These are phyloP conservation scores for Dicorynia guianensis DNA, from an alignment of 306 rosid genomes.

Conservation along the genomic window DNA sequence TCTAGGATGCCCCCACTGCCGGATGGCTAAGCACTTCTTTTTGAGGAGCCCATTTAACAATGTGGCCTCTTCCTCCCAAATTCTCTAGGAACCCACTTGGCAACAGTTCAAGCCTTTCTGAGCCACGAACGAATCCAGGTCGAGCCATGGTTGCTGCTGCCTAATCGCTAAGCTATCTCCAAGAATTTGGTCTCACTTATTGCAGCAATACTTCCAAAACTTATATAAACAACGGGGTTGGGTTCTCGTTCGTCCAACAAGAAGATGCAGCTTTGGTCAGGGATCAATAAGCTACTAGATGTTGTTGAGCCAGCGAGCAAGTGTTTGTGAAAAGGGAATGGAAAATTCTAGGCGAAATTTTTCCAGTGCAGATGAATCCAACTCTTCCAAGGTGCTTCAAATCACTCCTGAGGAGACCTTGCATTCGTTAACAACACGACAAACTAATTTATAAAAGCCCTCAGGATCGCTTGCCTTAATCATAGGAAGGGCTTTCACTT, in stretches of 20 bases:
- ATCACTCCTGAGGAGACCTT: not conserved
- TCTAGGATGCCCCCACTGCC: slow-evolving; percentile 42
- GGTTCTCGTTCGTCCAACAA: slow-evolving; percentile 43
- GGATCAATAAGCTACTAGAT: slow-evolving; percentile 34
- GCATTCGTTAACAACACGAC: not conserved
- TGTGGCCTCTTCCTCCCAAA: slow-evolving; percentile 35
- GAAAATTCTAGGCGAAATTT: too few relatives aligned
- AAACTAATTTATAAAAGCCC: not conserved
- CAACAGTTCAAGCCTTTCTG: slow-evolving; percentile 40
- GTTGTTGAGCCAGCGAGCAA: too few relatives aligned
- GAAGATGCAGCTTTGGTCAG: slow-evolving; percentile 38
- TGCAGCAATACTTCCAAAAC: slow-evolving; percentile 47
- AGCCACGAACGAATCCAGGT: slow-evolving; percentile 43
- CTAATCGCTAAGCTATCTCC: slow-evolving; percentile 52
- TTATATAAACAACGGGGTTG: slow-evolving; percentile 49
- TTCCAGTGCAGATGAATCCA: not conserved
- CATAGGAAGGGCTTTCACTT: not conserved
- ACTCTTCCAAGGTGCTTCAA: not conserved
- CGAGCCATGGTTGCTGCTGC: slow-evolving; percentile 44
- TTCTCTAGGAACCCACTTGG: slow-evolving; percentile 37
- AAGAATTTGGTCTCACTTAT: slow-evolving; percentile 25
- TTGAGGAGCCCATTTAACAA: slow-evolving; percentile 60
- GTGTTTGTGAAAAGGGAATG: slow-evolving; percentile 52
- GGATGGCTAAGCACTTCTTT: slow-evolving; percentile 50
- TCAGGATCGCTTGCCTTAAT: not conserved